Percentiles rank a stretch among this genome's conserved stretches.
These are phyloP conservation scores for Teratosphaeriaceae sp. DNA, from an alignment of 2,329 filamentous ascomycete species.

Conservation along the genomic window DNA sequence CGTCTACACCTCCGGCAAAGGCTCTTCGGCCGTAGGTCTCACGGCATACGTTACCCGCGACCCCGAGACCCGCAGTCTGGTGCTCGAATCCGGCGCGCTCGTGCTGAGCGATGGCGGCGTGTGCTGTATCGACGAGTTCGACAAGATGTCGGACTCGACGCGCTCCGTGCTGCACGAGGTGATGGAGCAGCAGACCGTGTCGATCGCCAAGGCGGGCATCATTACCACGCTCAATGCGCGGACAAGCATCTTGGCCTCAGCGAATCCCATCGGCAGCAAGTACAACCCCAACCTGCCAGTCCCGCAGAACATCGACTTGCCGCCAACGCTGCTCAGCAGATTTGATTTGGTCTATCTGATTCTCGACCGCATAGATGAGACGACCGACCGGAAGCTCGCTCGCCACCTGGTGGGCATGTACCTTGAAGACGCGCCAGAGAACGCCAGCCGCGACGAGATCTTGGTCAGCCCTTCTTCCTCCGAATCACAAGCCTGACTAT, in stretches of 20 bases:
- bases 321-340: conserved; percentile 87
- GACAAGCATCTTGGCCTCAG: conserved; percentile 91
- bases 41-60: conserved; percentile 73
- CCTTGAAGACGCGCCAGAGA: conserved; percentile 86
- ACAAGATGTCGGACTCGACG: conserved; percentile 72
- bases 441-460: conserved; percentile 71
- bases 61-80: conserved; percentile 64
- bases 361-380: conserved; percentile 87
- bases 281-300: conserved; percentile 96
- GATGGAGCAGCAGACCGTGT: conserved; percentile 75
- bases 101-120: conserved; percentile 69
- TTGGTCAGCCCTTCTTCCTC: conserved; percentile 63
- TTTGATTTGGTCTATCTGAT: conserved; percentile 98
- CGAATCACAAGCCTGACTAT: neutral
- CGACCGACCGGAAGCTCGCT: conserved; percentile 77
- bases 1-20: conserved; percentile 70
- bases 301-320: conserved; percentile 95
- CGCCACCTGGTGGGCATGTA: conserved; percentile 96
- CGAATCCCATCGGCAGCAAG: conserved; percentile 95
- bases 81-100: conserved; percentile 67
- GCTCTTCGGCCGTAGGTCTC: conserved; percentile 68
- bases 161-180: conserved; percentile 71
- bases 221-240: conserved; percentile 88
- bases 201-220: conserved; percentile 71
- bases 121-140: conserved; percentile 74